Conservation (phyloP, 2,329 filamentous ascomycete genomes). For the Trichocomaceae sp. region DNA sequence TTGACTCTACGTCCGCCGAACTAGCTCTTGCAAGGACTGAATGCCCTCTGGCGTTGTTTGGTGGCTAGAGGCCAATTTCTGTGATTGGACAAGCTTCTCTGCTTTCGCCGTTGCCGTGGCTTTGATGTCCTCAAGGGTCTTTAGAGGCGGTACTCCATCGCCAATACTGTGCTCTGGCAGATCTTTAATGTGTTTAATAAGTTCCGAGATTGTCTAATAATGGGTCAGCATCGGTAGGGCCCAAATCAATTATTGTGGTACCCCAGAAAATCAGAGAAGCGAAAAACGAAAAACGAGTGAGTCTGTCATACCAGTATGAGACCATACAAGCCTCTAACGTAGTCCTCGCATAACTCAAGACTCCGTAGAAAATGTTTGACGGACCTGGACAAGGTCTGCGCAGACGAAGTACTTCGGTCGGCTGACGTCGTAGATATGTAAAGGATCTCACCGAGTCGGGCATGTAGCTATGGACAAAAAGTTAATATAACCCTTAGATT, state of each 20-base stretch:
- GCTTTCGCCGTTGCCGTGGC: conserved; percentile 32
- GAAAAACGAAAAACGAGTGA: not conserved
- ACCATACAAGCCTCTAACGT: conserved; percentile 87
- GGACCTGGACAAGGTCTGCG: conserved; percentile 59
- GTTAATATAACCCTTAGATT: conserved; percentile 1
- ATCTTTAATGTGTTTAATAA: conserved; percentile 19
- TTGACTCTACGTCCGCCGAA: conserved; percentile 22
- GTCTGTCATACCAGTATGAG: conserved; percentile 61
- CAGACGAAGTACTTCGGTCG: conserved; percentile 29
- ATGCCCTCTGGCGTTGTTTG: conserved; percentile 29
- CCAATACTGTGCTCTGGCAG: conserved; percentile 11
- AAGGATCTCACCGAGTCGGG: conserved; percentile 73
- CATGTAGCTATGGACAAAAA: conserved; percentile 60
- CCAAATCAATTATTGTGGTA: not conserved
- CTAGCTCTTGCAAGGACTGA: conserved; percentile 36
- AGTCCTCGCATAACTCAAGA: conserved; percentile 88
- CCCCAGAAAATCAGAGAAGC: not conserved
- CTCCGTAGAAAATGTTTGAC: conserved; percentile 82
- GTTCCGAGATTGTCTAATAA: conserved; percentile 17
- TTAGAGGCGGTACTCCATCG: conserved; percentile 17
- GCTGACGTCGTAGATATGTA: conserved; percentile 55
- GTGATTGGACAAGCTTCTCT: conserved; percentile 29
- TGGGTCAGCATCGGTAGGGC: not conserved
- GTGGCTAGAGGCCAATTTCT: not conserved
- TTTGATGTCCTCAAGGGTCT: conserved; percentile 28